Conservation (phyloP, 768 basidiomycete genomes). For the Boletales sp. region DNA sequence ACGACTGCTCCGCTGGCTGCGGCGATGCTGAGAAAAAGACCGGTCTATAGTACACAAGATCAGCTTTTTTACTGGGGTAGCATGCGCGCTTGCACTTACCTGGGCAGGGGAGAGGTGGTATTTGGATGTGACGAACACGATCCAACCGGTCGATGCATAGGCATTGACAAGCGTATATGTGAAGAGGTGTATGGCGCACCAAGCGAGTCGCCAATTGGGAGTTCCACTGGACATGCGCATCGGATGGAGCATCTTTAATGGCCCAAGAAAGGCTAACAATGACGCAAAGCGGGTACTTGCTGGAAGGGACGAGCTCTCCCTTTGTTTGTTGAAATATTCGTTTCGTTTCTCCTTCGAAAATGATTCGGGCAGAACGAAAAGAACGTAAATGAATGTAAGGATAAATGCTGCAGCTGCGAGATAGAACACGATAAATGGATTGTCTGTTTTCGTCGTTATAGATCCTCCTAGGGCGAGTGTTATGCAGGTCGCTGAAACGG, state of each 20-base stretch:
- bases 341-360: constrained; percentile 23
- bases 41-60: constrained; percentile 18
- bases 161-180: constrained; percentile 12
- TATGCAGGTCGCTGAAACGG: constrained; percentile 17
- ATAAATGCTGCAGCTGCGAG: constrained; percentile 11
- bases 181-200: constrained; percentile 27
- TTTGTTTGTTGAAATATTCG: constrained; percentile 6
- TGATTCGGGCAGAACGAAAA: constrained; percentile 29
- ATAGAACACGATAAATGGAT: constrained; percentile 22
- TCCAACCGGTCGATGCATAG: constrained; percentile 14
- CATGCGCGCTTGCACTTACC: constrained; percentile 6
- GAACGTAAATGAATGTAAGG: constrained; percentile 18
- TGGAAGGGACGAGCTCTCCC: neutral
- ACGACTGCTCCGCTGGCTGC: constrained; percentile 15
- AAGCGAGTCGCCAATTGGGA: constrained; percentile 27
- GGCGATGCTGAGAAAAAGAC: constrained; percentile 18
- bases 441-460: constrained; percentile 24
- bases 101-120: constrained; percentile 26
- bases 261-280: constrained; percentile 17
- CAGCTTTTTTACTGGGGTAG: neutral
- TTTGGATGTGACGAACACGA: constrained; percentile 24
- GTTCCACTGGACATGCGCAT: constrained; percentile 11
- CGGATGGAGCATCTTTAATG: constrained; percentile 22
- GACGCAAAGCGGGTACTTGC: neutral
- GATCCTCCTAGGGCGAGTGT: constrained; percentile 28